Evolutionary conservation across 2,329 filamentous ascomycete species (phyloP).

Genomic region (Calonectria pseudoreteaudii): DNA sequence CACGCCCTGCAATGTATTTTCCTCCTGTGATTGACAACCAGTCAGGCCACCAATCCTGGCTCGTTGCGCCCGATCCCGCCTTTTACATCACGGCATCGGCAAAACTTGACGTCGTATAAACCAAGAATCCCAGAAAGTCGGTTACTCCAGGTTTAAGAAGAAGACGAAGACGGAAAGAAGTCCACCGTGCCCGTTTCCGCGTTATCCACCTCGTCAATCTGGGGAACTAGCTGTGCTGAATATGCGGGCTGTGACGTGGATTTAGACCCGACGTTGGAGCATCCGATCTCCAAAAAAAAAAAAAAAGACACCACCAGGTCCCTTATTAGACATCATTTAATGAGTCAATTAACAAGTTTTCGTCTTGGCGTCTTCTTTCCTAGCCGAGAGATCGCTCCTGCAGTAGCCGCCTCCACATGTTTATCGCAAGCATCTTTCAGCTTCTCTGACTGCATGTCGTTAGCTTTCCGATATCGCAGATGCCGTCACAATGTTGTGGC

Average conservation of each 20-base stretch:
- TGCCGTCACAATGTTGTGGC: not conserved
- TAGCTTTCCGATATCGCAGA: not conserved
- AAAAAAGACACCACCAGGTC: not conserved
- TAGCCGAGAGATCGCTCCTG: not conserved
- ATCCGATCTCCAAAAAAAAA: not conserved
- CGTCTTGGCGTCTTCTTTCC: not conserved
- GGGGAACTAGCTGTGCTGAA: slow-evolving; percentile 6
- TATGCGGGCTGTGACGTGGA: not conserved
- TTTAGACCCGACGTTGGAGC: not conserved
- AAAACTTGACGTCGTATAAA: not conserved
- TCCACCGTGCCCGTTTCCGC: not conserved
- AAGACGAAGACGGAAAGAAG: not conserved
- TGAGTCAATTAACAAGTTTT: not conserved
- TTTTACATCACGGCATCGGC: not conserved
- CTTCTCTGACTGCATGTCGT: not conserved
- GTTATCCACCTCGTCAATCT: slow-evolving; percentile 4
- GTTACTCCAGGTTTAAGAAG: not conserved
- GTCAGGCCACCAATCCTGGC: slow-evolving; percentile 8
- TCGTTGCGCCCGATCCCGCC: not conserved
- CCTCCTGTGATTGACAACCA: not conserved
- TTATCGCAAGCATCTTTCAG: not conserved
- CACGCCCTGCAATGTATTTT: not conserved
- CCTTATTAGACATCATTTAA: not conserved
- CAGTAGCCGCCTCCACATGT: not conserved
- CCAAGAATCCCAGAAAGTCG: not conserved